Base-by-base conservation (phyloP, 2,329 filamentous ascomycete genomes). In the Stagonosporopsis cucurbitacearum region DNA sequence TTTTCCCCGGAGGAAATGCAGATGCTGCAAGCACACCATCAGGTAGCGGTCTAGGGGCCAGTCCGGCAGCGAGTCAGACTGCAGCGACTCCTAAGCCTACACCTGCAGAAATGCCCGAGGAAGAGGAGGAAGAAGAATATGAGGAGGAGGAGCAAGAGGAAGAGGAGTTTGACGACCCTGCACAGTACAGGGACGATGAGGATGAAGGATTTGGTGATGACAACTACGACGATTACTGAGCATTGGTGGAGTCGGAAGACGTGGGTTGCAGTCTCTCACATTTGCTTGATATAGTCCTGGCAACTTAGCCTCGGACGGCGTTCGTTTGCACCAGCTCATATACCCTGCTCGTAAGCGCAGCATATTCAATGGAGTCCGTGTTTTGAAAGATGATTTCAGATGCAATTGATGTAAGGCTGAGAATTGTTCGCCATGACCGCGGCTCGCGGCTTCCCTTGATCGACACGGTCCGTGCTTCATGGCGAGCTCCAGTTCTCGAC, bases 161-260 rank as follows among this genome's bases (percentile, higher is more conserved):
- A 32, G 72, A 75, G 25, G 75, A 74, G 37, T 70, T 77, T 50
- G 72, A 77, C 42, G 72, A 76, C 26, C 70, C 73, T 32, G 68
- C 70, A 48, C 75, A 77, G 54, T 77, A 78, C 26, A 61, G 78
- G 43, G 72, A 77, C 28, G 73, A 77, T 39, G 74, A 79, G 48
- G 78, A 80, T 50, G 74, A 75, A 49, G 77, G 78, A 32, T 73
- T 72, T 30, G 68, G 72, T 7, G 75, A 79, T n/a, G 75, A 80
- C 56, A 75, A 62, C 33, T 62, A 67, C 25, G 62, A 71, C 28
- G 64, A 69, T 35, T 70, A 64, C 26, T 60, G 45, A 44, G 36
- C 25, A 13, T 54, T 36, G 49, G 13, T 30, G 23, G 13, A 3
- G 20, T 3, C 19, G 4, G 17, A 32, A 23, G 20, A 17, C n/a